A percentile compares a stretch with the other conserved stretches of the same genome.
Conservation (phyloP, 192 early-diverging fungal species). For the Kickxella alabastrina region DNA sequence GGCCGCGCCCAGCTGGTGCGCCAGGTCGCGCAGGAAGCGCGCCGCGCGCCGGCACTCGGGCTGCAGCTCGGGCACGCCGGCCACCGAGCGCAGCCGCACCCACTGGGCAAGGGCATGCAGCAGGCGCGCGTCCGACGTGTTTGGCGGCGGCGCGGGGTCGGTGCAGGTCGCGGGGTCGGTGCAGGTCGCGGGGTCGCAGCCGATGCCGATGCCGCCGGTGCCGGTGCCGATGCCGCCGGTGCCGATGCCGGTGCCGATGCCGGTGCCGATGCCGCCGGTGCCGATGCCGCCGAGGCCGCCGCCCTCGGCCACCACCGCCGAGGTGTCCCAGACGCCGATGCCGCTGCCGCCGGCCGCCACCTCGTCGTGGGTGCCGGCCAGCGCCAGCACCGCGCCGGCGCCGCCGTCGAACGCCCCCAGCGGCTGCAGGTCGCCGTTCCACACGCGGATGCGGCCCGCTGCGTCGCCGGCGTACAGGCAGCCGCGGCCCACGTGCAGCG, state of each 20-base stretch:
- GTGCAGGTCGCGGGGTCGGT: constrained; percentile 25
- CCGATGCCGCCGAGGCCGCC: not conserved
- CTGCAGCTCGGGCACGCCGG: constrained; percentile 62
- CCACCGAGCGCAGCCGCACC: constrained; percentile 64
- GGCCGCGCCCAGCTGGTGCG: constrained; percentile 63
- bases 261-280: too few relatives aligned
- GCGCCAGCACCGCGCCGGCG: constrained; percentile 32
- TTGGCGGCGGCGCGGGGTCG: not conserved
- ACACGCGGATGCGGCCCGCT: constrained; percentile 66
- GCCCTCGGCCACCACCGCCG: constrained; percentile 6
- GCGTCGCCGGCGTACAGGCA: constrained; percentile 62
- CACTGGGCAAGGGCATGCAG: constrained; percentile 64
- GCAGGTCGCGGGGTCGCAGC: too few relatives aligned
- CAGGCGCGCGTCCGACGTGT: constrained; percentile 34
- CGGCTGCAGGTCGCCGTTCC: constrained; percentile 61
- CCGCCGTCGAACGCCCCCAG: constrained; percentile 52
- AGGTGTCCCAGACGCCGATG: constrained; percentile 59
- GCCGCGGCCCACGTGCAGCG: constrained; percentile 46
- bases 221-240: constrained; percentile 54
- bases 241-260: not conserved
- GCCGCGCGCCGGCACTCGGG: constrained; percentile 71
- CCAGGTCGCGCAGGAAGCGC: constrained; percentile 63
- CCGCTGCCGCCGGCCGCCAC: constrained; percentile 60
- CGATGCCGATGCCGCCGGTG: constrained; percentile 58
- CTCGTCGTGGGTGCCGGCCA: constrained; percentile 19